These are phyloP conservation scores for Alternaria novae-zelandiae DNA, from an alignment of 2,329 filamentous ascomycete genomes.

Conservation along the genomic window DNA sequence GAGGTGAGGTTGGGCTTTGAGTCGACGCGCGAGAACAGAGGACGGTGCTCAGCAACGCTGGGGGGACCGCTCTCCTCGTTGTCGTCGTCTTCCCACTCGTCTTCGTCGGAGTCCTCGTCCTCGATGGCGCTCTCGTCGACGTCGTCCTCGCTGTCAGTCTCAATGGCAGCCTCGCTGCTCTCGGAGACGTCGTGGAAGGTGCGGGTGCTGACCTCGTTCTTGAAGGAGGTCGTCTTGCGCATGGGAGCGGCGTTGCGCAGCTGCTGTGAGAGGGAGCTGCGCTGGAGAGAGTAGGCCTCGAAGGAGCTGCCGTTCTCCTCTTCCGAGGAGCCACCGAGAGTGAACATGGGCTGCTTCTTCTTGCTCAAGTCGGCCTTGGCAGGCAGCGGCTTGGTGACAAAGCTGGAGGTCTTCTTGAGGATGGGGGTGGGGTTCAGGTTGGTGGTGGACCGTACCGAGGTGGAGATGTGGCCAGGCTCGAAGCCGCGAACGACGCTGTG, in stretches of 20 bases:
- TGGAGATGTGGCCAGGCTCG: slow-evolving; percentile 75
- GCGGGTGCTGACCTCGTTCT: slow-evolving; percentile 73
- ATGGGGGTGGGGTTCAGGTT: slow-evolving; percentile 66
- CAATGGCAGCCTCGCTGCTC: slow-evolving; percentile 66
- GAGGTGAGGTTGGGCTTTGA: slow-evolving; percentile 85
- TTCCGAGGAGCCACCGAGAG: slow-evolving; percentile 79
- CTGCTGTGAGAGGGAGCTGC: slow-evolving; percentile 62
- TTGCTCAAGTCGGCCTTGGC: slow-evolving; percentile 55
- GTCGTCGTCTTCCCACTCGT: slow-evolving; percentile 66
- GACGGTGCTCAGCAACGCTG: slow-evolving; percentile 75
- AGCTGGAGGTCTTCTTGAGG: slow-evolving; percentile 59
- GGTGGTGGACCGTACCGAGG: slow-evolving; percentile 68
- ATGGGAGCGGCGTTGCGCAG: slow-evolving; percentile 53
- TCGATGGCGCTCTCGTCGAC: slow-evolving; percentile 66
- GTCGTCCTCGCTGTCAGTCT: slow-evolving; percentile 64
- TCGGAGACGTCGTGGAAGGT: slow-evolving; percentile 65
- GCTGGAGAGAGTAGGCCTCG: slow-evolving; percentile 60
- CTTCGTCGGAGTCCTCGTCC: slow-evolving; percentile 64
- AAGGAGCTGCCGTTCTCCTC: slow-evolving; percentile 84
- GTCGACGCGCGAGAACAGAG: slow-evolving; percentile 88
- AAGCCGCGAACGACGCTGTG: slow-evolving; percentile 86
- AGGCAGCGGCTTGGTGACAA: slow-evolving; percentile 34
- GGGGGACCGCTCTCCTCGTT: slow-evolving; percentile 81
- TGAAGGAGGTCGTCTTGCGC: slow-evolving; percentile 85
- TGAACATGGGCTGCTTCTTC: slow-evolving; percentile 74